Base-by-base conservation (phyloP, 805 yeast genomes). In the Yarrowia porcina region DNA sequence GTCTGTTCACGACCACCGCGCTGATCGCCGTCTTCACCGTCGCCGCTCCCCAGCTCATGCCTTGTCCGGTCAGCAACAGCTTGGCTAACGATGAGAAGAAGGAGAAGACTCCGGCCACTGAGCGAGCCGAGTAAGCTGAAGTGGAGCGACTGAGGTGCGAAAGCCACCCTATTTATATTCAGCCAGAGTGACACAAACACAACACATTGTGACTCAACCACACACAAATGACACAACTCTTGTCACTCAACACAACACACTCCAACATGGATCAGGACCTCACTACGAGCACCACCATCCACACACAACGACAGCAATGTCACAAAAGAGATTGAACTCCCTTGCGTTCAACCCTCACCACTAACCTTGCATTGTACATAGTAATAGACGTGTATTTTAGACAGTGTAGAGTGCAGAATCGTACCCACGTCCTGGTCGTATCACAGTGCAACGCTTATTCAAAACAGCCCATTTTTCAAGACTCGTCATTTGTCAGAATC, bases 1-100 rank as follows among this genome's bases (percentile, higher is more conserved):
- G 89, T 13, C 76, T 88, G 64, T 88, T 88, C 73, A 82, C 87
- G 23, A 83, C 90, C 18, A 87, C 94, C 0, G 87, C 87, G 66
- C 79, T 87, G n/a, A 83, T 88, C 28, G 87, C 92, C 36, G 82
- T 88, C 64, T 82, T 87, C 17, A 85, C 86, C 15, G 86, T 84
- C 63, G 82, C 85, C 0, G 76, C 76, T 5, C 77, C 79, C 4
- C 71, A 74, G 44, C 36, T 74, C 12, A 67, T 76, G 38, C 74
- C 74, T 13, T 76, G 76, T 68, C 79, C 72, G 30, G 76, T 59
- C 1, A 20, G 39, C 42, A 42, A 39, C 13, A 18, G 39, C 2
- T 17, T 56, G 30, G 30, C 39, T 4, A 56, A 41, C 23, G 61
- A 56, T 12, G 61, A 56, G 44, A 52, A 52, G 59, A 13, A 50